Evolutionary conservation across 805 yeast genomes (phyloP), one percentile per base, ranked within the genome.

Genomic region (Starmerella kuoi): DNA sequence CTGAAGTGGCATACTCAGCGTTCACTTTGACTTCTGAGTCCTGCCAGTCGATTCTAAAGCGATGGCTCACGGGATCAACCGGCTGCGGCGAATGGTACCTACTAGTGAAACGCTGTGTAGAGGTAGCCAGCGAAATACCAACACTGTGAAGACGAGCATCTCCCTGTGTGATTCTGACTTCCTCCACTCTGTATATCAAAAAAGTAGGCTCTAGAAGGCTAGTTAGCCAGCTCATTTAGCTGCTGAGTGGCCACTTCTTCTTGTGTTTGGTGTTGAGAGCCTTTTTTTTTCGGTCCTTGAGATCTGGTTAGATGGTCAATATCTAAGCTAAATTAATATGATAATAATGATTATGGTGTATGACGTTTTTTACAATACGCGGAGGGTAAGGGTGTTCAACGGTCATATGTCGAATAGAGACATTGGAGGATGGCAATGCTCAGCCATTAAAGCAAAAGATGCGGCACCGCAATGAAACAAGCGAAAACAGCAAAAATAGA

Each of bases 21-120:
- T 35, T 43, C 3, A 54, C 24, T 9, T 35, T 15, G n/a, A 54
- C 37, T 22, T 41, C 46, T 9, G 49, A 41, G 37, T 53, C 58
- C 9, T 46, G 42, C 49, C 54, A 51, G 9, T 21, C 14, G 24
- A 46, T 50, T 25, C 47, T 47, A 40, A 39, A 38, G n/a, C 58
- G 47, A 27, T 43, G 48, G 24, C 50, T 43, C 21, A 54, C 51
- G 7, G 55, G 55, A 28, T 54, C 58, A 8, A 47, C 58, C 8
- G 58, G 58, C 24, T 36, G 40, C 17, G 55, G 53, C 22, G 9
- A 31, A 18, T 31, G 46, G 27, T 48, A 25, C 21, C 28, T 45
- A 9, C 55, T 45, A 4, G 41, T 35, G 43, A 38, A 54, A 18
- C 44, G 53, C 41, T 50, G 52, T 21, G 51, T 34, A 22, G 40